phyloP scores from a whole-genome alignment of 1,284 basidiomycete species.

The Omphalotus olearius region DNA sequence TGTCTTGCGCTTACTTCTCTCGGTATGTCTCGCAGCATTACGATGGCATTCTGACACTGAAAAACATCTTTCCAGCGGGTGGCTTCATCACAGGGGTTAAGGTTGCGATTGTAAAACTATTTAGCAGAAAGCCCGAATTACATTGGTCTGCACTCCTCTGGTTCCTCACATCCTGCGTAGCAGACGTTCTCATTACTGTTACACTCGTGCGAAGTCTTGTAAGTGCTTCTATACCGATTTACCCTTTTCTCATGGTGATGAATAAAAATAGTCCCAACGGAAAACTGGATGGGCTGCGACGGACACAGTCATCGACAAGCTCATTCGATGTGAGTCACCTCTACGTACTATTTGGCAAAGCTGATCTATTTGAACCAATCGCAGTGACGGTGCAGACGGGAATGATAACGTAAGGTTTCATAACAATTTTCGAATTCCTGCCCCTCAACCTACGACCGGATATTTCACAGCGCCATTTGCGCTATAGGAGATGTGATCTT shows the following conservation, averaged over 20 bases:
- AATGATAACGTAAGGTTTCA: slow-evolving; percentile 33
- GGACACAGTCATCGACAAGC: slow-evolving; percentile 40
- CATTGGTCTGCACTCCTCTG: slow-evolving; percentile 41
- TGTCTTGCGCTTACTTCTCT: slow-evolving; percentile 34
- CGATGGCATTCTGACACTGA: neutral
- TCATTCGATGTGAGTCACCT: slow-evolving; percentile 36
- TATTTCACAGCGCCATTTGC: slow-evolving; percentile 27
- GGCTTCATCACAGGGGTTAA: slow-evolving; percentile 38
- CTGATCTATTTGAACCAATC: neutral
- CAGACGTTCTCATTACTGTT: slow-evolving; percentile 43
- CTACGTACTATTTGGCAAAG: neutral
- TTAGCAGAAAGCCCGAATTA: slow-evolving; percentile 36
- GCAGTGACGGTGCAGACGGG: slow-evolving; percentile 46
- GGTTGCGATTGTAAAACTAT: slow-evolving; percentile 31
- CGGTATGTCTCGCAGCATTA: slow-evolving; percentile 21
- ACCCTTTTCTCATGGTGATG: neutral
- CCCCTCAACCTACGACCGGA: neutral
- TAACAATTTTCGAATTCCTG: neutral
- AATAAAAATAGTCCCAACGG: slow-evolving; percentile 28
- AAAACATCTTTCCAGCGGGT: slow-evolving; percentile 28
- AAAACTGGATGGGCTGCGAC: slow-evolving; percentile 41
- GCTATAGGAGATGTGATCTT: slow-evolving; percentile 41
- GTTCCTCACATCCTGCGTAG: slow-evolving; percentile 40
- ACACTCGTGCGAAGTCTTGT: slow-evolving; percentile 42
- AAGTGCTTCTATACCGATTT: slow-evolving; percentile 13